phyloP scores from a whole-genome alignment of 306 rosid species.

The Inga leiocalycina region DNA sequence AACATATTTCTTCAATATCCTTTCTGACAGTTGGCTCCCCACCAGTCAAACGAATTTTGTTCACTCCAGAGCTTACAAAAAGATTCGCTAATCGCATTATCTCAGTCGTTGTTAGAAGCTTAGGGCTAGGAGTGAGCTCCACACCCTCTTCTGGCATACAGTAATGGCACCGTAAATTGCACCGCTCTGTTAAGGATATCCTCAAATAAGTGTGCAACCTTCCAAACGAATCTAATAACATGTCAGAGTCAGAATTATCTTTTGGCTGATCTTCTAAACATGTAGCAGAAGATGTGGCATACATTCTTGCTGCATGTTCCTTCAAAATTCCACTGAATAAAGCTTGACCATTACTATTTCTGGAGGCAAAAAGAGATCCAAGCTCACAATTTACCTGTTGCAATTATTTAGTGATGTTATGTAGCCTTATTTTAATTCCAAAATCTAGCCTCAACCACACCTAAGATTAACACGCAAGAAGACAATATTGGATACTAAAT shows the following conservation, averaged over 20 bases:
- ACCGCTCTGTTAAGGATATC: constrained; percentile 90
- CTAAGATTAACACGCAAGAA: constrained; percentile 23
- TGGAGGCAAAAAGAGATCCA: constrained; percentile 32
- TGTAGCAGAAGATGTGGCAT: constrained; percentile 54
- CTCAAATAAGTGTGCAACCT: constrained; percentile 91
- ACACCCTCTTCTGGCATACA: constrained; percentile 96
- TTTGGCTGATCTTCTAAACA: constrained; percentile 49
- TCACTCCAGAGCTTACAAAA: constrained; percentile 79
- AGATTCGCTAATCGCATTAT: constrained; percentile 68
- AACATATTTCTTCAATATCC: constrained; percentile 86
- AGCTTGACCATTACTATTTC: constrained; percentile 34
- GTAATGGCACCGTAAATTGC: constrained; percentile 89
- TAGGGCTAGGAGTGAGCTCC: constrained; percentile 71
- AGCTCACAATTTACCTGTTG: constrained; percentile 52
- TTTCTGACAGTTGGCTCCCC: constrained; percentile 94
- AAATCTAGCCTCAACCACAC: background rate
- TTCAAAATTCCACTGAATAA: constrained; percentile 32
- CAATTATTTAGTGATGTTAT: background rate
- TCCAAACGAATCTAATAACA: constrained; percentile 94
- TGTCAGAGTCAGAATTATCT: constrained; percentile 62
- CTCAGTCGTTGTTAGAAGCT: constrained; percentile 64
- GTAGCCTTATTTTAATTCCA: background rate
- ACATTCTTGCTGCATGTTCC: constrained; percentile 42
- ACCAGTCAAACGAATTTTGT: constrained; percentile 87
- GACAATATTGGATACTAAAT: constrained; percentile 15